Conservation (phyloP, 768 basidiomycete genomes). For the Phaffia australis region DNA sequence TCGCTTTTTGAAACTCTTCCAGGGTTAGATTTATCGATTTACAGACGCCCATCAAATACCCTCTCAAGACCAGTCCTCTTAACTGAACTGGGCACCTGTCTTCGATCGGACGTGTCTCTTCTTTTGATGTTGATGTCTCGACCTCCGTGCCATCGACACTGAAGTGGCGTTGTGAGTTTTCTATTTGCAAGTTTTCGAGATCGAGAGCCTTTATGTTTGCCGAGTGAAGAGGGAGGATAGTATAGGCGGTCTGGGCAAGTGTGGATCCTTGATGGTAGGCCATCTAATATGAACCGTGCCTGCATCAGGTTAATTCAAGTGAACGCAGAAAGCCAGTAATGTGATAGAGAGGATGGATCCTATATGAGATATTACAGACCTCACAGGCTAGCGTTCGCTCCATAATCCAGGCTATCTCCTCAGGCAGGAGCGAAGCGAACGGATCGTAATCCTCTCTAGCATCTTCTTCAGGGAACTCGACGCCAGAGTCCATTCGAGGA, state of each 20-base stretch:
- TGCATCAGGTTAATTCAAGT: not conserved
- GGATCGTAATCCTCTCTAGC: constrained; percentile 54
- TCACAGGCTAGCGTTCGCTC: constrained; percentile 68
- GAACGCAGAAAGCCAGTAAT: not conserved
- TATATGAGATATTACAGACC: constrained; percentile 38
- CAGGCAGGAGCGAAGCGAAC: constrained; percentile 51
- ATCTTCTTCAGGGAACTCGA: constrained; percentile 34
- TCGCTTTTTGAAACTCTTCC: constrained; percentile 66
- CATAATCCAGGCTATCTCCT: constrained; percentile 80
- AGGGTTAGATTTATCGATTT: constrained; percentile 75
- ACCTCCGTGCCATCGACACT: not conserved
- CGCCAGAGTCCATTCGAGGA: constrained; percentile 75
- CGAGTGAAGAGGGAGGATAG: constrained; percentile 55
- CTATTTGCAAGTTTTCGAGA: constrained; percentile 4
- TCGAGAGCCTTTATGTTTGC: constrained; percentile 39
- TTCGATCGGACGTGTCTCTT: constrained; percentile 6
- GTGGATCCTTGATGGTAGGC: constrained; percentile 77
- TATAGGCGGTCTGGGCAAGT: constrained; percentile 76
- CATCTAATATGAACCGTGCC: constrained; percentile 47
- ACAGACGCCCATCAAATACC: constrained; percentile 55
- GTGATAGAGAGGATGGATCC: not conserved
- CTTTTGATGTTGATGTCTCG: not conserved
- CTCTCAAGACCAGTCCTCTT: constrained; percentile 56
- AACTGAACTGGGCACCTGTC: constrained; percentile 49
- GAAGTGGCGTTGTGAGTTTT: not conserved